phyloP scores from a whole-genome alignment of 2,329 filamentous ascomycete species.

The Hypoxylon sp. region DNA sequence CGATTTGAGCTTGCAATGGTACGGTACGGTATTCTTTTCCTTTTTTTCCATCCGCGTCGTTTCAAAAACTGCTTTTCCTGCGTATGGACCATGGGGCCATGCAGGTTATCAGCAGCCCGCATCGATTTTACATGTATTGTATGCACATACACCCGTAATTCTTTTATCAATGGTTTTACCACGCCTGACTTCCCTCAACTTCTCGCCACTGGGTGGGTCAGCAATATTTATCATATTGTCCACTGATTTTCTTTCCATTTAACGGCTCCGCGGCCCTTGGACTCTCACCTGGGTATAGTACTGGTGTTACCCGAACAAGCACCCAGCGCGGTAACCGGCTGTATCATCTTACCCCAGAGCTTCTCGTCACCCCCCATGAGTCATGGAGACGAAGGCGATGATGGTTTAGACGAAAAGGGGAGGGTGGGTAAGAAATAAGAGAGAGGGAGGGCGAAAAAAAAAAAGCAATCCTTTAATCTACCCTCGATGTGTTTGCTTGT shows the following conservation, averaged over 20 bases:
- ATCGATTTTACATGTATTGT: constrained; percentile 30
- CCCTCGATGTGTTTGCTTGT: constrained; percentile 35
- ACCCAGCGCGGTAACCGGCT: constrained; percentile 19
- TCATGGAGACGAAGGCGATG: constrained; percentile 12
- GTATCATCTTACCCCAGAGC: constrained; percentile 26
- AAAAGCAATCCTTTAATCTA: constrained; percentile 34
- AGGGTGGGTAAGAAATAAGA: constrained; percentile 9
- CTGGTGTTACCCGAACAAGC: constrained; percentile 33
- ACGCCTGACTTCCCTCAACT: constrained; percentile 19
- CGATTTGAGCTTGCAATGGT: constrained; percentile 24
- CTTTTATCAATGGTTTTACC: constrained; percentile 29
- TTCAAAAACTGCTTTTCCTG: constrained; percentile 36
- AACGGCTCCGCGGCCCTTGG: constrained; percentile 14
- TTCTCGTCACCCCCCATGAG: constrained; percentile 9
- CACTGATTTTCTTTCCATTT: constrained; percentile 22
- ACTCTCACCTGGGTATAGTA: constrained; percentile 12
- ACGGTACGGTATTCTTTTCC: constrained; percentile 31
- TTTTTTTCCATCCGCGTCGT: constrained; percentile 32
- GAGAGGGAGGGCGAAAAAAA: constrained; percentile 15
- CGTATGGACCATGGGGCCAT: constrained; percentile 29
- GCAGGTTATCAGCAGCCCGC: constrained; percentile 31
- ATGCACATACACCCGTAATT: constrained; percentile 35
- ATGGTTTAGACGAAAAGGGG: constrained; percentile 14
- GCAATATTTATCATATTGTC: constrained; percentile 26
- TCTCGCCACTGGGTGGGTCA: constrained; percentile 28